Conservation (phyloP, 2,329 filamentous ascomycete species). For the Sporothrix sp. region DNA sequence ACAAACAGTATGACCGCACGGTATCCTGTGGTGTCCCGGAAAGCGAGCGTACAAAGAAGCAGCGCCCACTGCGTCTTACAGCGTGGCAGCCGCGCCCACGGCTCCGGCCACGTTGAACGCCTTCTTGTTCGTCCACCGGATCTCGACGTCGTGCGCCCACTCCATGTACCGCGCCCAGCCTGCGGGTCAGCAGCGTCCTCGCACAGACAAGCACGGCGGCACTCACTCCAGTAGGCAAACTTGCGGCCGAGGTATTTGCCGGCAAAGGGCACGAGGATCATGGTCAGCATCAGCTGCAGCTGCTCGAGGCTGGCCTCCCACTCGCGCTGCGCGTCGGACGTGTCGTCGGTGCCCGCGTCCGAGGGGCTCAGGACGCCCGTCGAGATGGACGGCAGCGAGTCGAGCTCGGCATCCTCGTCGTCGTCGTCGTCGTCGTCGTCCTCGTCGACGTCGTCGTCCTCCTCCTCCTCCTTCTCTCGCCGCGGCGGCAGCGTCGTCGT, state of each 20-base stretch:
- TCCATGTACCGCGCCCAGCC: constrained; percentile 92
- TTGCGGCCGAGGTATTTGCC: constrained; percentile 93
- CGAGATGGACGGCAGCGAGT: constrained; percentile 54
- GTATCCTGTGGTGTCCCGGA: too few relatives aligned
- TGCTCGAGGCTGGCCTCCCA: constrained; percentile 94
- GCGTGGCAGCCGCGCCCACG: constrained; percentile 48
- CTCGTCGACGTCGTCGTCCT: neutral
- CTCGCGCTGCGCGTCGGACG: constrained; percentile 83
- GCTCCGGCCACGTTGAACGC: constrained; percentile 54
- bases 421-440: constrained; percentile 10
- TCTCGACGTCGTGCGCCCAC: constrained; percentile 77
- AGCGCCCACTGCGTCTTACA: constrained; percentile 32
- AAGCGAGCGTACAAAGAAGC: too few relatives aligned
- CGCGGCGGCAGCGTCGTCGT: constrained; percentile 21
- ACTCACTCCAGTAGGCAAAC: constrained; percentile 91
- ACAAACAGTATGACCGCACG: neutral
- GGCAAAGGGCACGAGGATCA: constrained; percentile 87
- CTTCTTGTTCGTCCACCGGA: constrained; percentile 53
- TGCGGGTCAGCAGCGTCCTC: constrained; percentile 28
- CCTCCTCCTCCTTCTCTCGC: neutral
- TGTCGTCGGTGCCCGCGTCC: constrained; percentile 36
- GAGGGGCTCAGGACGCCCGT: constrained; percentile 33
- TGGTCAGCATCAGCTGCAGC: constrained; percentile 81
- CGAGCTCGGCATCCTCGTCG: constrained; percentile 48
- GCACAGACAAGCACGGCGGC: neutral